Evolutionary conservation across 108 stramenopile species (phyloP).

Genomic region (Aureococcus anophagefferens): DNA sequence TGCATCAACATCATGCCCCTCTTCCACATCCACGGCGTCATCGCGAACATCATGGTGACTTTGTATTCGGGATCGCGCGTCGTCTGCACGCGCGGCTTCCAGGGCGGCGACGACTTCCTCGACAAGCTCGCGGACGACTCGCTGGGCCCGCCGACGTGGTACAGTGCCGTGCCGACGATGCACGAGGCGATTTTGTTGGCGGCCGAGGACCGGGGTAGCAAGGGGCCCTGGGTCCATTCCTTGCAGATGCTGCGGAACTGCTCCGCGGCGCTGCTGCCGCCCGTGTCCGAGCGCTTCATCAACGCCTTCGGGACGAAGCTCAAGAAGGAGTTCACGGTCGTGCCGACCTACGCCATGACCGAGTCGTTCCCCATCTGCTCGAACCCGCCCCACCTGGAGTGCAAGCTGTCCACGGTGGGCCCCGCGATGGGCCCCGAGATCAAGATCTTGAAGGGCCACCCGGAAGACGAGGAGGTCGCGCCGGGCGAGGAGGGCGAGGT

Average conservation of each 20-base stretch:
- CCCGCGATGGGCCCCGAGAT: not conserved
- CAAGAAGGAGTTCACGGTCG: conserved; percentile 21
- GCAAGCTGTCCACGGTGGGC: not conserved
- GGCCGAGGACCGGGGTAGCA: not conserved
- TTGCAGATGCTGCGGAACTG: not conserved
- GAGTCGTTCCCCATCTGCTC: conserved; percentile 24
- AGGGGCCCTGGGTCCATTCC: not conserved
- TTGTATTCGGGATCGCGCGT: conserved; percentile 19
- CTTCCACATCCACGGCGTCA: conserved; percentile 47
- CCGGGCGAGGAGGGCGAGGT: conserved; percentile 25
- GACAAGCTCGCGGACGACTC: conserved; percentile 8
- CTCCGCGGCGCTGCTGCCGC: not conserved
- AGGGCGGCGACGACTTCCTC: conserved; percentile 54
- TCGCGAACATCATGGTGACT: conserved; percentile 18
- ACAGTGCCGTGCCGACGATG: conserved; percentile 65
- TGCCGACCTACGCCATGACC: conserved; percentile 63
- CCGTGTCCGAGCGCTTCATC: not conserved
- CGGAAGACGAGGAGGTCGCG: not conserved
- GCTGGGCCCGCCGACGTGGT: conserved; percentile 35
- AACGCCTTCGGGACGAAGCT: not conserved
- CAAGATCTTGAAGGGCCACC: not conserved
- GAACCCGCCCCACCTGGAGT: no score
- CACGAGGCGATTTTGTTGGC: conserved; percentile 50
- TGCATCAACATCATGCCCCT: conserved; percentile 67
- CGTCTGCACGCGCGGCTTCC: conserved; percentile 10